Evolutionary conservation across 148 eudicot genomes (phyloP).

Genomic region (Simmondsia chinensis): DNA sequence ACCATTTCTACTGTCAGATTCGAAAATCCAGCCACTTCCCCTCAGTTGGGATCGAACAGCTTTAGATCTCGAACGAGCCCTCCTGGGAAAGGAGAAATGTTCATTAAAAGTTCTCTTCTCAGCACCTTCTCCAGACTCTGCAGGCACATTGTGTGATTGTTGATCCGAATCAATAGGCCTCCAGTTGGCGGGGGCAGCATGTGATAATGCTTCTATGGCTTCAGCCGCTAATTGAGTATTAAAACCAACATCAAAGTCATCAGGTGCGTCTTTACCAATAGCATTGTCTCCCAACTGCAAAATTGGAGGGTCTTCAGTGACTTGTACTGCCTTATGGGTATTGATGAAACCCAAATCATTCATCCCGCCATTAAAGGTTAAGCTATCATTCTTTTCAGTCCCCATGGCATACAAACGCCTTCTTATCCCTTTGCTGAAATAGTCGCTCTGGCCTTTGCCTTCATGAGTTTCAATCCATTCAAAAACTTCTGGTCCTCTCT

Average conservation of each 20-base stretch:
- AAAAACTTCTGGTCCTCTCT: constrained; percentile 19
- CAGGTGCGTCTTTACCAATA: constrained; percentile 9
- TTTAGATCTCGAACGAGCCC: constrained; percentile 17
- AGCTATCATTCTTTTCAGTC: constrained; percentile 9
- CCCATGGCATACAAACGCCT: constrained; percentile 3
- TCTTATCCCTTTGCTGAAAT: constrained; percentile 9
- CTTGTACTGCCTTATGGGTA: too few species aligned
- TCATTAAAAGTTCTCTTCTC: constrained; percentile 2
- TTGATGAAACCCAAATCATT: too few species aligned
- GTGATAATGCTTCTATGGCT: constrained; percentile 58
- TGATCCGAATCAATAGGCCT: constrained; percentile 14
- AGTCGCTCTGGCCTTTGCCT: constrained; percentile 4
- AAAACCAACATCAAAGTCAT: constrained; percentile 40
- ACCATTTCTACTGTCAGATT: constrained; percentile 8
- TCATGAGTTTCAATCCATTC: constrained; percentile 40
- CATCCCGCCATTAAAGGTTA: constrained; percentile 10
- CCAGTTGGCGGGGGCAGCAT: constrained; percentile 17
- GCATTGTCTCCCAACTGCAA: constrained; percentile 12
- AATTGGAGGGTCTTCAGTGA: constrained; percentile 10
- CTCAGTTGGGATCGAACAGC: constrained; percentile 8
- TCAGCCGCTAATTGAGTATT: constrained; percentile 72
- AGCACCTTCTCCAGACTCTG: constrained; percentile 12
- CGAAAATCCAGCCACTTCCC: background rate
- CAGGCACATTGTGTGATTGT: constrained; percentile 9
- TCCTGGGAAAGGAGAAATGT: constrained; percentile 12